Percentiles rank a stretch among this genome's conserved stretches.
Conservation (phyloP, 148 eudicot species). For the Polygonum maritimum region DNA sequence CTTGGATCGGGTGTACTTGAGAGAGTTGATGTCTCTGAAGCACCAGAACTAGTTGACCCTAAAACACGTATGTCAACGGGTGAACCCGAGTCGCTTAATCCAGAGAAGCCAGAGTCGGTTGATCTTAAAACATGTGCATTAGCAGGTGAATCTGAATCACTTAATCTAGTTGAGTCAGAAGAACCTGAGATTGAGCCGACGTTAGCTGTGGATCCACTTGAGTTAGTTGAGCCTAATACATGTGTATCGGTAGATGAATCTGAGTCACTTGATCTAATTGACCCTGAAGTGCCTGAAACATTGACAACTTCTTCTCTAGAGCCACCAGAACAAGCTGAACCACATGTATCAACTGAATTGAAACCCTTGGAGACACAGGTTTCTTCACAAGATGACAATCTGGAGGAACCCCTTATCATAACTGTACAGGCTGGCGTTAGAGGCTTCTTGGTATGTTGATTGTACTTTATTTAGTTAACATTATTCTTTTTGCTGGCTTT, state of each 20-base stretch:
- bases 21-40: background rate
- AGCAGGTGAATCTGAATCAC: background rate
- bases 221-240: background rate
- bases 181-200: background rate
- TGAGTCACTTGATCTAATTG: background rate
- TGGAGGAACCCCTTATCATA: constrained; percentile 42
- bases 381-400: constrained; percentile 21
- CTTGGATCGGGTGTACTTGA: background rate
- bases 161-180: background rate
- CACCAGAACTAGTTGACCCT: background rate
- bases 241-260: background rate
- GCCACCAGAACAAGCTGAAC: background rate
- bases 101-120: background rate
- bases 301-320: background rate
- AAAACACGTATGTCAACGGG: background rate
- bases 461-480: background rate
- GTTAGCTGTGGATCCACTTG: background rate
- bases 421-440: constrained; percentile 63
- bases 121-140: background rate
- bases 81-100: background rate
- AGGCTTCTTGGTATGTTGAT: constrained; percentile 48
- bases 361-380: constrained; percentile 22
- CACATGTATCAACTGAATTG: constrained; percentile 11
- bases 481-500: background rate
- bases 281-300: constrained; percentile 5